phyloP scores from a whole-genome alignment of 345 rosid genomes.

The Gossypium rotundifolium region DNA sequence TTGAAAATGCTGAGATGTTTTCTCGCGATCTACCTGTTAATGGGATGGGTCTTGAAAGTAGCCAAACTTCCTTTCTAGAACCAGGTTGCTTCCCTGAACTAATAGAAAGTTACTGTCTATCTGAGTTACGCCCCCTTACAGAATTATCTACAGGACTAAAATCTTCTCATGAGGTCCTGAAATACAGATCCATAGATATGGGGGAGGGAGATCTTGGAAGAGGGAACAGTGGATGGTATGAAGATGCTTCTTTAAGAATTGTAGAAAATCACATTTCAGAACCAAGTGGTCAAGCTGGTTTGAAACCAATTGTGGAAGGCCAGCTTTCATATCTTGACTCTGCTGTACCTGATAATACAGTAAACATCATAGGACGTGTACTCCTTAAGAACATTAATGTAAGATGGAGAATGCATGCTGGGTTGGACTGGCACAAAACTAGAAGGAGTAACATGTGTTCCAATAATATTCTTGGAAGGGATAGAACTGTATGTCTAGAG shows the following conservation, averaged over 20 bases:
- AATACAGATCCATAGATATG: conserved; percentile 25
- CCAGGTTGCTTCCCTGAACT: conserved; percentile 52
- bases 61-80: conserved; percentile 46
- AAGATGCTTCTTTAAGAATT: conserved; percentile 44
- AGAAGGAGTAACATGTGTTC: conserved; percentile 23
- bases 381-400: conserved; percentile 52
- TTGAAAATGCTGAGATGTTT: conserved; percentile 34
- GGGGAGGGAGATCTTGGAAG: conserved; percentile 43
- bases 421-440: conserved; percentile 66
- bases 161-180: conserved; percentile 23
- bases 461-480: conserved; percentile 38
- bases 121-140: conserved; percentile 52
- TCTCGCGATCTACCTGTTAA: conserved; percentile 29
- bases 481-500: conserved; percentile 57
- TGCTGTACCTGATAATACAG: conserved; percentile 30
- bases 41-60: conserved; percentile 42
- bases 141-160: conserved; percentile 47
- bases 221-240: conserved; percentile 73
- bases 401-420: conserved; percentile 79
- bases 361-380: conserved; percentile 49
- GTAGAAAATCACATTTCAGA: conserved; percentile 77
- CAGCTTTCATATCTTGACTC: conserved; percentile 25
- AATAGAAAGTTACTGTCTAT: conserved; percentile 72
- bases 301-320: conserved; percentile 40
- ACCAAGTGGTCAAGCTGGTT: conserved; percentile 38